Conservation (phyloP, 2,329 filamentous ascomycete species). For the Colletotrichum zoysiae region DNA sequence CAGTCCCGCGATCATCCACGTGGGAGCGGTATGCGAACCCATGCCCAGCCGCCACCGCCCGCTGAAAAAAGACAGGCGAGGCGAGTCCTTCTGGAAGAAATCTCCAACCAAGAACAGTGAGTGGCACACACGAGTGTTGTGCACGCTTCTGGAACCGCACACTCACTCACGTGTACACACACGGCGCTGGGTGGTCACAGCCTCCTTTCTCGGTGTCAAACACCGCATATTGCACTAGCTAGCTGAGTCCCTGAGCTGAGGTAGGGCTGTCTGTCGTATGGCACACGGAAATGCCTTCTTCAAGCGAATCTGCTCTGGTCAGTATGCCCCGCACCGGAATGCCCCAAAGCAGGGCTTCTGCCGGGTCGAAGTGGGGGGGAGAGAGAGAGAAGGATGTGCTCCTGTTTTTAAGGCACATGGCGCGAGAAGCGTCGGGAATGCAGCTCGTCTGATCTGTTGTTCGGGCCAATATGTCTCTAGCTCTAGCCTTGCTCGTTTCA, state of each 20-base stretch:
- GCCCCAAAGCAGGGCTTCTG: constrained; percentile 30
- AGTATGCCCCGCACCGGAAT: constrained; percentile 10
- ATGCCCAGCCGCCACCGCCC: constrained; percentile 18
- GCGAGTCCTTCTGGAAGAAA: constrained; percentile 39
- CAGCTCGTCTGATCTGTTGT: constrained; percentile 37
- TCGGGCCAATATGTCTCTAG: constrained; percentile 19
- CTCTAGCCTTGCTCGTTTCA: constrained; percentile 41
- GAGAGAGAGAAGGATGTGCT: not conserved
- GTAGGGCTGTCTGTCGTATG: constrained; percentile 34
- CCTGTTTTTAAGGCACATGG: constrained; percentile 30
- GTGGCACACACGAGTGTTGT: not conserved
- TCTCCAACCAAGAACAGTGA: constrained; percentile 11
- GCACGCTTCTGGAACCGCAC: not conserved
- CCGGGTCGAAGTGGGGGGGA: constrained; percentile 23
- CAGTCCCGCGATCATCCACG: constrained; percentile 38
- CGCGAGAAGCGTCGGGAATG: constrained; percentile 39
- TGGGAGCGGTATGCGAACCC: constrained; percentile 41
- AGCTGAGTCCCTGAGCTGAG: constrained; percentile 17
- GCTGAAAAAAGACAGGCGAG: constrained; percentile 27
- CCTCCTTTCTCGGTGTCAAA: not conserved
- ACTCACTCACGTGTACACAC: not conserved
- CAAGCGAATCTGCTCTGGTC: constrained; percentile 11
- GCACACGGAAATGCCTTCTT: constrained; percentile 3
- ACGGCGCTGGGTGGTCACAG: constrained; percentile 5
- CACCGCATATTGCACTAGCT: not conserved